Evolutionary conservation across 805 yeast genomes (phyloP), one percentile per base, ranked within the genome.

Genomic region (Yarrowia sp.): DNA sequence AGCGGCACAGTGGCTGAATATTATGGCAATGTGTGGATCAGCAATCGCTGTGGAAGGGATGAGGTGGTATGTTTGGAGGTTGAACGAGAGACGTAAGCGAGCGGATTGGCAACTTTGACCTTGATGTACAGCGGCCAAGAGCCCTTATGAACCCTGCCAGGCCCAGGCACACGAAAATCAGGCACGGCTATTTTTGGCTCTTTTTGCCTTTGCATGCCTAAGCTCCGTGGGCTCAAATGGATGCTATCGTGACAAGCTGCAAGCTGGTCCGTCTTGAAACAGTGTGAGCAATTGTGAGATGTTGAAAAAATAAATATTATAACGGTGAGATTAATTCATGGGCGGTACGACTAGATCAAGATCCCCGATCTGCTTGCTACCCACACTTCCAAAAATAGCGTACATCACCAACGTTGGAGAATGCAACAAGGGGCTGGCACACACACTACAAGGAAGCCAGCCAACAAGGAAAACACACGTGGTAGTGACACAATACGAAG

Each of bases 141-240:
- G 41, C 32, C 55, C 41, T 48, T 48, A 48, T 17, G 55, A 48
- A 48, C 55, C 41, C 55, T 48, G 55, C 41, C 55, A 48, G 55
- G 55, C 41, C 53, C 55, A 39, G 35, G 55, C 32, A 35, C 33
- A 39, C 8, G 55, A 18, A 13, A 33, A 48, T 48, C 55, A 48
- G 55, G 55, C 55, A 48, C 55, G 55, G 55, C 55, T 48, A 48
- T 48, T 48, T 48, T 48, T 48, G 55, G 55, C 41, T 48, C 55
- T 6, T 11, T 35, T 48, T 48, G 32, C 8, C 41, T 48, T 38
- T 18, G 28, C 53, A 47, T 47, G 53, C 53, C 53, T 31, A 47
- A 45, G 53, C 39, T 48, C 55, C 55, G 41, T 15, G 55, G 41
- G 18, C 39, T 45, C 11, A 45, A 31, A 18, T 31, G 7, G 13